phyloP scores from a whole-genome alignment of 768 basidiomycete genomes.

The Chlorophyllum brunneum region DNA sequence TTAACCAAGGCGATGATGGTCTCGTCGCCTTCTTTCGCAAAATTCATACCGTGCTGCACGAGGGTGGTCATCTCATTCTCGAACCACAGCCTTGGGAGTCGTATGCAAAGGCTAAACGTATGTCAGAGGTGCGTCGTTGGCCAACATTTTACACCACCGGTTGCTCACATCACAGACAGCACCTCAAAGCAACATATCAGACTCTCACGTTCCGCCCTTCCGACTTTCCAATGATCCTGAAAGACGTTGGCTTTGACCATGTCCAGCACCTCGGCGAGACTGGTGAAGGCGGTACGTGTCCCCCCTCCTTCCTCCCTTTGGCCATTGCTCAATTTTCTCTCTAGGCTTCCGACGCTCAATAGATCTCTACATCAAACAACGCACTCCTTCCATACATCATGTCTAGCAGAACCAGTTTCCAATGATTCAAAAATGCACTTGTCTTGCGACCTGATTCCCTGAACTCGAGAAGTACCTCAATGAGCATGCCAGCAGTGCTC shows the following conservation, averaged over 20 bases:
- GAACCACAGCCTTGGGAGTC: constrained; percentile 87
- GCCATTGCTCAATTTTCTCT: constrained; percentile 4
- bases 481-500: no score
- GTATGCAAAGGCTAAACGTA: constrained; percentile 73
- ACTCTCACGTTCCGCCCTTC: constrained; percentile 56
- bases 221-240: constrained; percentile 53
- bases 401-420: not conserved
- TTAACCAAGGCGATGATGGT: constrained; percentile 75
- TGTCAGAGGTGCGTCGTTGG: constrained; percentile 44
- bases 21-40: constrained; percentile 64
- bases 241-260: constrained; percentile 57
- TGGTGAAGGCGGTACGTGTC: constrained; percentile 60
- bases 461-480: no score
- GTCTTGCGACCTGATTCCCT: no score
- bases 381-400: not conserved
- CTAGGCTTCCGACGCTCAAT: constrained; percentile 63
- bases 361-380: constrained; percentile 55
- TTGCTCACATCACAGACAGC: constrained; percentile 24
- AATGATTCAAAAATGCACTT: not conserved
- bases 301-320: not conserved
- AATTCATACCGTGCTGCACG: constrained; percentile 50
- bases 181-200: constrained; percentile 57
- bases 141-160: not conserved
- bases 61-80: constrained; percentile 67
- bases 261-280: constrained; percentile 45